Percentiles rank a stretch among this genome's conserved stretches.
These are phyloP conservation scores for Acacia acuminata DNA, from an alignment of 306 rosid species.

Conservation along the genomic window DNA sequence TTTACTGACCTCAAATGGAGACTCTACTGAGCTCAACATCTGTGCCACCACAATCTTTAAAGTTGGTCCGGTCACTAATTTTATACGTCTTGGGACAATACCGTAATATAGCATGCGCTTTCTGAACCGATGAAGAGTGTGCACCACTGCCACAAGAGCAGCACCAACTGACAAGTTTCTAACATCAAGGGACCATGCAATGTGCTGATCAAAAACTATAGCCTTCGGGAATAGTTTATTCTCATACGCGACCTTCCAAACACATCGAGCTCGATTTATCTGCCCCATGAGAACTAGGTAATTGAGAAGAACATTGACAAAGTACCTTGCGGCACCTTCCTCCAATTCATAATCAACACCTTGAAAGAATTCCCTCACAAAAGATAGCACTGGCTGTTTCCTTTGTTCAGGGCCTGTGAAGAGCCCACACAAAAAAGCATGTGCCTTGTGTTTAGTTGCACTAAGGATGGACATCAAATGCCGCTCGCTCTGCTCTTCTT, in stretches of 20 bases:
- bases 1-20: constrained; percentile 96
- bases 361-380: constrained; percentile 89
- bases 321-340: constrained; percentile 90
- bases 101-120: constrained; percentile 95
- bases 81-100: constrained; percentile 80
- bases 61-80: constrained; percentile 90
- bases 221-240: constrained; percentile 98
- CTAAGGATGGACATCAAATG: constrained; percentile 91
- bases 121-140: constrained; percentile 94
- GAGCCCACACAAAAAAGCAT: constrained; percentile 87
- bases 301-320: constrained; percentile 90
- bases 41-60: constrained; percentile 86
- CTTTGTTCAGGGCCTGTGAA: constrained; percentile 86
- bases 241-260: constrained; percentile 96
- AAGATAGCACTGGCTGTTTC: constrained; percentile 79
- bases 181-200: constrained; percentile 97
- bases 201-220: constrained; percentile 90
- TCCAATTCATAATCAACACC: constrained; percentile 88
- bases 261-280: constrained; percentile 87
- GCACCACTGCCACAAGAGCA: constrained; percentile 82
- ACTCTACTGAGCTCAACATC: constrained; percentile 83
- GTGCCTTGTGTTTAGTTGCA: constrained; percentile 81
- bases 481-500: constrained; percentile 82
- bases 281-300: constrained; percentile 97
- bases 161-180: constrained; percentile 96